Conservation (phyloP, 345 rosid species). For the Linum lewisii region DNA sequence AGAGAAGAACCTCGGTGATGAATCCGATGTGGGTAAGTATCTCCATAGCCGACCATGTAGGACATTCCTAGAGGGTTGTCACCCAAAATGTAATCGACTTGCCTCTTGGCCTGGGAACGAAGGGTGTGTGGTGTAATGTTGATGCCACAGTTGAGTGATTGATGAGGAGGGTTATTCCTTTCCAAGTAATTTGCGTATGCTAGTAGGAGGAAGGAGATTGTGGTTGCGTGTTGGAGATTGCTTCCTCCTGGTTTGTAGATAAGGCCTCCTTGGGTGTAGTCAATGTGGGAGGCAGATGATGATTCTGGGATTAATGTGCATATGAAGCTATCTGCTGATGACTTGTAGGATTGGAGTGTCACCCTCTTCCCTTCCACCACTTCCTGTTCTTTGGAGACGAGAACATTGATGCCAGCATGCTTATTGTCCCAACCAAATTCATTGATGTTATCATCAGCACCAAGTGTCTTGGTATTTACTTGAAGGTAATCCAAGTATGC, state of each 20-base stretch:
- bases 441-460: constrained; percentile 81
- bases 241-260: constrained; percentile 96
- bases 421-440: constrained; percentile 99
- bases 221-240: constrained; percentile 85
- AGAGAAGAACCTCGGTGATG: constrained; percentile 89
- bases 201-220: constrained; percentile 78
- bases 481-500: constrained; percentile 58
- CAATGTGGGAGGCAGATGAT: constrained; percentile 42
- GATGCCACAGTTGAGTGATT: constrained; percentile 55
- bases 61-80: constrained; percentile 80
- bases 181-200: constrained; percentile 76
- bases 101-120: constrained; percentile 69
- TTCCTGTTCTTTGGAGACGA: constrained; percentile 91
- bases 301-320: constrained; percentile 78
- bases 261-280: constrained; percentile 75
- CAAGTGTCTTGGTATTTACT: constrained; percentile 71
- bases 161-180: constrained; percentile 49
- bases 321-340: constrained; percentile 94
- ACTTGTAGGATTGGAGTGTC: constrained; percentile 64
- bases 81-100: constrained; percentile 86
- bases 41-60: constrained; percentile 87
- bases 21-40: constrained; percentile 59
- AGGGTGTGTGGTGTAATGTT: constrained; percentile 41
- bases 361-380: constrained; percentile 53
- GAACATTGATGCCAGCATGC: constrained; percentile 87